Base-by-base conservation (phyloP, 1,284 basidiomycete species). In the Trametes polyzona region DNA sequence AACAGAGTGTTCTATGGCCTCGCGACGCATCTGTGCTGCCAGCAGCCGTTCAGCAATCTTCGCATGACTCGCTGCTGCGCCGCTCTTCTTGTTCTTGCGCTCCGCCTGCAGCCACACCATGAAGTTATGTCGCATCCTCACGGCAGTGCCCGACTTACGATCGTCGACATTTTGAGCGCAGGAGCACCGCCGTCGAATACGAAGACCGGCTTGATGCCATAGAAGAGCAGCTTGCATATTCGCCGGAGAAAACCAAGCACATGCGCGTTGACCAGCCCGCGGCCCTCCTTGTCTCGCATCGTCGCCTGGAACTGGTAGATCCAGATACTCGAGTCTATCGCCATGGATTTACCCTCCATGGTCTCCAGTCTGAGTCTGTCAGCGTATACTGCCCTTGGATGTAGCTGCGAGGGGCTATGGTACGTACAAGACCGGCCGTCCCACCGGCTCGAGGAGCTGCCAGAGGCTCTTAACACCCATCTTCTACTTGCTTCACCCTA, bases 271-370 rank as follows among this genome's bases (percentile, higher is more conserved):
- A 91, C 84, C 36, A 99, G 77, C 10, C 86, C 93, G 23, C 88
- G 84, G 14, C 97, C 97, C 58, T 98, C 94, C 70, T 95, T 96
- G 76, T 97, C 96, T 26, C 97, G 87, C 96, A 99, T 98, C 1
- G 97, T 98, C 35, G 96, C 96, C 76, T 97, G 95, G 69, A 98
- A 98, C 76, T 98, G 90, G 68, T 99, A 99, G 59, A 99, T 89
- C 97, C 97, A 99, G 65, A 99, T 98, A 63, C 95, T 98, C 3
- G 95, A 98, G 76, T 99, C 97, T 63, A 99, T 98, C 0, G 95
- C 95, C 76, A 98, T 84, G 4, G 86, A 78, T 71, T 95, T 95
- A 24, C 93, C 93, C 68, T 95, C 94, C 72, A 96, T 83, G 1
- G 90, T 94, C 75, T 98, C 95, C 52, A 97, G 80, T 71, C 93